Evolutionary conservation across 345 rosid species (phyloP).

Genomic region (Eucalyptus curtisii): DNA sequence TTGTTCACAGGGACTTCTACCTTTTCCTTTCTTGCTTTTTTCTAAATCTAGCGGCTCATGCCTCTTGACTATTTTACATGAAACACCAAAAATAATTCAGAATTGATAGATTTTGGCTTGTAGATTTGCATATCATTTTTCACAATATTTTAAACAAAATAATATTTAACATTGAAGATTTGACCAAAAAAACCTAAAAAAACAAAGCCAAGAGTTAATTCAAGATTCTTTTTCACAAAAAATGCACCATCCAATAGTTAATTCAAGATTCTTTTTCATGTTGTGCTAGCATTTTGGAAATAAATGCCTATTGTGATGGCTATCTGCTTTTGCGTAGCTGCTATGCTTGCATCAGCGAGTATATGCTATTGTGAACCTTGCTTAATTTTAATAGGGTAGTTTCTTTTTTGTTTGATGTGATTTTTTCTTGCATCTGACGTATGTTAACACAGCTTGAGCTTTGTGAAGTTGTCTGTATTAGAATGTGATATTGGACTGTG

Average conservation of each 20-base stretch:
- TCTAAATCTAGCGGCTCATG: background rate
- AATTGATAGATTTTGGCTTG: background rate
- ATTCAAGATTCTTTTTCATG: background rate
- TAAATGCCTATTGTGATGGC: background rate
- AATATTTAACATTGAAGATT: background rate
- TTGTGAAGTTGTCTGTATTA: background rate
- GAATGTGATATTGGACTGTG: background rate
- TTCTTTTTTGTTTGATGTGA: background rate
- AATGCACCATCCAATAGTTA: background rate
- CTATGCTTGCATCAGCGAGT: background rate
- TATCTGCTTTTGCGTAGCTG: background rate
- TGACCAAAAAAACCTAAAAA: background rate
- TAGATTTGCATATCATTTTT: background rate
- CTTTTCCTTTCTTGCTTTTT: background rate
- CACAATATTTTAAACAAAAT: background rate
- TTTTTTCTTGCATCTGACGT: background rate
- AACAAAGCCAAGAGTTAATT: background rate
- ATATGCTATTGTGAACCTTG: background rate
- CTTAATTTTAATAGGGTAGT: background rate
- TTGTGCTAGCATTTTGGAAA: background rate
- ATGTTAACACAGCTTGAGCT: background rate
- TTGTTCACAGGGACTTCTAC: background rate
- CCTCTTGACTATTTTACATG: background rate
- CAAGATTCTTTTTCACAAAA: background rate
- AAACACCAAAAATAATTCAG: background rate